Conservation (phyloP, 2,329 filamentous ascomycete species). For the Calonectria hawksworthii region DNA sequence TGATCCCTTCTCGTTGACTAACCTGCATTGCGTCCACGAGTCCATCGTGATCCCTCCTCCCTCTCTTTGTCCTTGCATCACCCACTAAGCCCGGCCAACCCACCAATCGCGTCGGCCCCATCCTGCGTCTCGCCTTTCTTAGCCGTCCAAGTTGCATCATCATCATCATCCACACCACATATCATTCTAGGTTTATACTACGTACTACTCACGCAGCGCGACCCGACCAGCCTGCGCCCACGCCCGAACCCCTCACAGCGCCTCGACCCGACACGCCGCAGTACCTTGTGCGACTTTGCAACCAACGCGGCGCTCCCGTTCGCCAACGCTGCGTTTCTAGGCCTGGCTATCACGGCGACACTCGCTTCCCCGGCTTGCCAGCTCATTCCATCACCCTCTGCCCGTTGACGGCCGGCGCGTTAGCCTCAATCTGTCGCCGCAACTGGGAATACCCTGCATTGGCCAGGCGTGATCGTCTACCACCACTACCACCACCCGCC, state of each 20-base stretch:
- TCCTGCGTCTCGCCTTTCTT: conserved; percentile 24
- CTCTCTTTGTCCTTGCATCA: conserved; percentile 12
- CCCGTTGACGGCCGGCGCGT: conserved; percentile 10
- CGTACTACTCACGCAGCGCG: conserved; percentile 28
- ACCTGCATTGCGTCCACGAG: background rate
- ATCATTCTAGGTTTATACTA: conserved; percentile 9
- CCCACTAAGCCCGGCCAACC: conserved; percentile 13
- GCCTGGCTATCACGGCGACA: background rate
- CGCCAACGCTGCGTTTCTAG: conserved; percentile 28
- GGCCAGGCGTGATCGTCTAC: conserved; percentile 44
- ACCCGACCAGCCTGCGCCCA: conserved; percentile 33
- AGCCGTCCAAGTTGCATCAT: conserved; percentile 26
- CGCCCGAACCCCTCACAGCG: conserved; percentile 45
- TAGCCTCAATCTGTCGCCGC: conserved; percentile 25
- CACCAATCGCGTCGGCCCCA: conserved; percentile 24
- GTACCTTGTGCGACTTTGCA: background rate
- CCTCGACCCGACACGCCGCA: conserved; percentile 18
- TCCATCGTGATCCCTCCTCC: conserved; percentile 18
- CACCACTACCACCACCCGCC: conserved; percentile 41
- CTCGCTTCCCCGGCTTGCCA: conserved; percentile 32
- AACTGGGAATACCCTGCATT: conserved; percentile 41
- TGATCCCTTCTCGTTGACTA: background rate
- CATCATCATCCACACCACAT: conserved; percentile 20
- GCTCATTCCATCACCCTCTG: conserved; percentile 32
- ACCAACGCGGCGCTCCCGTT: conserved; percentile 10